Conservation (phyloP, 208 protist genomes). For the Leishmania lainsoni region DNA sequence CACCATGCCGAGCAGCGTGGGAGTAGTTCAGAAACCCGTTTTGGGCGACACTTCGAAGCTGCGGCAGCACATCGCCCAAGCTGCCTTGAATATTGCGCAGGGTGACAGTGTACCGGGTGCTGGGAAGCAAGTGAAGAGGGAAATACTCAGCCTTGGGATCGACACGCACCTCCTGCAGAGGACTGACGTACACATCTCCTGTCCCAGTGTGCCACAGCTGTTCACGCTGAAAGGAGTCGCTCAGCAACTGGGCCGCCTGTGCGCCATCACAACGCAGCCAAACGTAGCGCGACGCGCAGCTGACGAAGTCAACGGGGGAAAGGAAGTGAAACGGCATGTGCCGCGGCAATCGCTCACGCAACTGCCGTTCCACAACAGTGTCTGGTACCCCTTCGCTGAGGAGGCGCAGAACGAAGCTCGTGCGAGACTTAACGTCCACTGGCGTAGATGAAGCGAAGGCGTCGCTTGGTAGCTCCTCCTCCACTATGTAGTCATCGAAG, state of each 20-base stretch:
- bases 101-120: conserved; percentile 65
- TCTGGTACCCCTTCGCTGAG: conserved; percentile 77
- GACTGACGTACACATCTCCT: conserved; percentile 42
- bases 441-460: conserved; percentile 3
- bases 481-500: conserved; percentile 83
- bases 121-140: conserved; percentile 55
- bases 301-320: conserved; percentile 72
- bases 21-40: conserved; percentile 79
- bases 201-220: conserved; percentile 29
- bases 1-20: conserved; percentile 77
- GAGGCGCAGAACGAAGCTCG: conserved; percentile 50
- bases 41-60: conserved; percentile 43
- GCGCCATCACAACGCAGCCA: conserved; percentile 41
- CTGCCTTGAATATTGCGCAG: conserved; percentile 65
- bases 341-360: conserved; percentile 30
- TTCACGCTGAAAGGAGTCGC: conserved; percentile 13
- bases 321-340: conserved; percentile 60
- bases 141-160: conserved; percentile 25
- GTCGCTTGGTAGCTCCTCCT: conserved; percentile 54
- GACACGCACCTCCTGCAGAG: conserved; percentile 31
- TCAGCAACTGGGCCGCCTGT: conserved; percentile 6
- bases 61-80: conserved; percentile 68
- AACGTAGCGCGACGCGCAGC: conserved; percentile 49
- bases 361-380: conserved; percentile 30
- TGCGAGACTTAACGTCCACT: not conserved